These are phyloP conservation scores for Dactylonectria estremocensis DNA, from an alignment of 2,329 filamentous ascomycete genomes.

Conservation along the genomic window DNA sequence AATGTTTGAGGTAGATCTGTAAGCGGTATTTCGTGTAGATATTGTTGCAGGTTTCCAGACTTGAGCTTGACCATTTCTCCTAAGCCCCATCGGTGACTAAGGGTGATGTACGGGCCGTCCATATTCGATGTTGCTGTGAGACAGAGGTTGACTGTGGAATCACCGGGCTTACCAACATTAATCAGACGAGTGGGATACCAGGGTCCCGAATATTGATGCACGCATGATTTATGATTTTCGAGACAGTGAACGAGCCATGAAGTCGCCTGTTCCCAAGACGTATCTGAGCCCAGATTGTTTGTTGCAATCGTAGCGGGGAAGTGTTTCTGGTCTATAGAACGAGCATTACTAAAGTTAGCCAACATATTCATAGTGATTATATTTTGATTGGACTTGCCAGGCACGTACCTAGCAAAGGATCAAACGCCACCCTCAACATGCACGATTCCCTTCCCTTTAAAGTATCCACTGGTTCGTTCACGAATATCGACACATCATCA, in stretches of 20 bases:
- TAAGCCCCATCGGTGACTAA: neutral
- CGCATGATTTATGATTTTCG: neutral
- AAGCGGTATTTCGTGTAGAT: neutral
- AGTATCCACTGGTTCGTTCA: neutral
- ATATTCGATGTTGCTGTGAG: neutral
- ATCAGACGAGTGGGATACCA: neutral
- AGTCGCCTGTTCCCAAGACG: neutral
- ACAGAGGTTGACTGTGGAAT: neutral
- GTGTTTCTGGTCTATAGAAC: neutral
- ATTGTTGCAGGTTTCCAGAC: neutral
- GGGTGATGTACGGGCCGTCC: slow-evolving; percentile 4
- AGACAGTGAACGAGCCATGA: neutral
- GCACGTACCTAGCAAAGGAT: neutral
- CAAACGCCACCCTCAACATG: neutral
- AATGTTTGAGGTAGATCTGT: neutral
- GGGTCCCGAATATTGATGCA: neutral
- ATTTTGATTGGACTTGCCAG: neutral
- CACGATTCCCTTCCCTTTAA: neutral
- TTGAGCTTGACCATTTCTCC: neutral
- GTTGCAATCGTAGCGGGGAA: neutral
- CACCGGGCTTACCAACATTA: neutral
- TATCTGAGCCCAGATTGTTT: neutral
- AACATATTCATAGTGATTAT: neutral
- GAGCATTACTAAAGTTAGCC: neutral
- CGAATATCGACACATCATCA: neutral